Percentiles rank a stretch among this genome's conserved stretches.
phyloP scores from a whole-genome alignment of 2,329 filamentous ascomycete species.

The Trichoderma cornu-damae region DNA sequence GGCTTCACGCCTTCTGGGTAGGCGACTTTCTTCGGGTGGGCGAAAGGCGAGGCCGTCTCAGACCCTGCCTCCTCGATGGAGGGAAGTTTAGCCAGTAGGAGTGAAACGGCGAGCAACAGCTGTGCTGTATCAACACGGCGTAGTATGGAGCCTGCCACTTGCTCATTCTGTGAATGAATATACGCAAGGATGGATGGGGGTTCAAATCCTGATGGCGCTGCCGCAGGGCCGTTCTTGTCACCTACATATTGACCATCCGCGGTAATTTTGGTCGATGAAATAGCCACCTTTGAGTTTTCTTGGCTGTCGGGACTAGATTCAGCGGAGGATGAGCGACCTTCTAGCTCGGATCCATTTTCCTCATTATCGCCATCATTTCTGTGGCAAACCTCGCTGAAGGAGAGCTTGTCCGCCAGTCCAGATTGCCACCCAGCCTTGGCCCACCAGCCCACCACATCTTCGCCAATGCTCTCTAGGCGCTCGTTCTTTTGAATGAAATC shows the following conservation, averaged over 20 bases:
- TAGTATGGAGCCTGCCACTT: constrained; percentile 57
- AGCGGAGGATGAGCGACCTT: constrained; percentile 27
- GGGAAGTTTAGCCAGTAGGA: constrained; percentile 81
- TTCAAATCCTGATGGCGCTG: constrained; percentile 21
- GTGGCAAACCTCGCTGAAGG: constrained; percentile 57
- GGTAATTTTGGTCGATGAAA: not conserved
- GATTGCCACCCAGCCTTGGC: constrained; percentile 89
- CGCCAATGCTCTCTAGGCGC: constrained; percentile 78
- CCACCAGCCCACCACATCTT: constrained; percentile 93
- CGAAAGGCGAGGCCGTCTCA: constrained; percentile 62
- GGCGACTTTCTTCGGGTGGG: constrained; percentile 73
- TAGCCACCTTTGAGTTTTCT: not conserved
- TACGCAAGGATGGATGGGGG: constrained; percentile 78
- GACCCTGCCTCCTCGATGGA: constrained; percentile 59
- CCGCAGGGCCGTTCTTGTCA: not conserved
- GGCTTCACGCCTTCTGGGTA: constrained; percentile 77
- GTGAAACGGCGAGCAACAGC: constrained; percentile 72
- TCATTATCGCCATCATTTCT: constrained; percentile 35
- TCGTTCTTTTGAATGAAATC: constrained; percentile 77
- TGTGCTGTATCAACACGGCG: constrained; percentile 84
- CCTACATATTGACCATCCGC: not conserved
- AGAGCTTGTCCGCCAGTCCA: constrained; percentile 72
- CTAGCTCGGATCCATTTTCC: constrained; percentile 33
- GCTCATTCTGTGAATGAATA: constrained; percentile 57
- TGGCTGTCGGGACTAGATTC: constrained; percentile 24